phyloP scores from a whole-genome alignment of 225 moss, liverwort and hornwort species.

The Pseudisothecium myosuroides region DNA sequence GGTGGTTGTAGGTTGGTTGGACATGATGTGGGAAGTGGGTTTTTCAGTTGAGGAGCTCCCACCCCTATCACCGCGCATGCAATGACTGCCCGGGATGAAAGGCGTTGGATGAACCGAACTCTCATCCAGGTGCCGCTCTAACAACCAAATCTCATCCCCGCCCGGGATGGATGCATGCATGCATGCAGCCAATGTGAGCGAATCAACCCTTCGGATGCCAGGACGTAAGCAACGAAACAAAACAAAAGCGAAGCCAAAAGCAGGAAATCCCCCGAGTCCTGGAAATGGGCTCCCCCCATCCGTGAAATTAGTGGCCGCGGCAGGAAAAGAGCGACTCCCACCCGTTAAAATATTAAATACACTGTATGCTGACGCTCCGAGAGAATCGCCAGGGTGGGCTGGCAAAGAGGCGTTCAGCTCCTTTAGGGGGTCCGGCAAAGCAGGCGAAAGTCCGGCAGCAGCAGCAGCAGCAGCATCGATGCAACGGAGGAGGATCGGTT shows the following conservation, averaged over 20 bases:
- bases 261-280: too few species aligned
- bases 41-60: neutral
- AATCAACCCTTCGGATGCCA: neutral
- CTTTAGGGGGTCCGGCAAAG: neutral
- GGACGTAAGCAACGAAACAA: neutral
- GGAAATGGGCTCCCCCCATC: too few species aligned
- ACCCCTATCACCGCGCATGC: neutral
- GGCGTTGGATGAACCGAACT: neutral
- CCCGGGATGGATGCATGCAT: neutral
- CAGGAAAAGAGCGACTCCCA: neutral
- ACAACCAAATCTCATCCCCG: neutral
- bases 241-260: neutral
- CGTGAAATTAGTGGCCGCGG: neutral
- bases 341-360: neutral
- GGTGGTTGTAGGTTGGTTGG: conserved; percentile 10
- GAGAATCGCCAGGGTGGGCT: neutral
- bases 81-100: neutral
- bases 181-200: conserved; percentile 6
- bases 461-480: neutral
- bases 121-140: neutral
- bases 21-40: neutral
- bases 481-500: neutral
- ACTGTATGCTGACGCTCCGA: neutral
- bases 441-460: neutral
- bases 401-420: neutral